Base-by-base conservation (phyloP, 2,329 filamentous ascomycete genomes). In the Aureobasidium vineae region DNA sequence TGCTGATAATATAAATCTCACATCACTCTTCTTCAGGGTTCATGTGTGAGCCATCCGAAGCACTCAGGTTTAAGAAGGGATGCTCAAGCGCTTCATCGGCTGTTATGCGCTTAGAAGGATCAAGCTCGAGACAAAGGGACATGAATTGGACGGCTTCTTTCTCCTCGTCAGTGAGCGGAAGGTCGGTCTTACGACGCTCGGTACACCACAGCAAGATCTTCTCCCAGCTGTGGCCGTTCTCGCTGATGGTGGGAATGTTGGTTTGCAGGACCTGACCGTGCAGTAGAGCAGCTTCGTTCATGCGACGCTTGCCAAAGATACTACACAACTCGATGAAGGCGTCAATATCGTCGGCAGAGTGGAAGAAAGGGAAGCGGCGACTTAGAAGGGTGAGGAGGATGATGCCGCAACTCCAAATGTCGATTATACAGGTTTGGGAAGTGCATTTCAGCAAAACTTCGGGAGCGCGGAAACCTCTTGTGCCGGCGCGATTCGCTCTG, bases 381-480 rank as follows among this genome's bases (percentile, higher is more conserved):
- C 91, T 94, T 16, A 99, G 82, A 69, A 99, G 90, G 0, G 95
- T 99, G n/a, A 99, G 83, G 2, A 99, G 84, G 65, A 99, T 96
- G n/a, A 99, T 93, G 49, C 95, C 95, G 0, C 89, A 93, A 28
- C 92, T 97, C 95, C 95, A 99, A 70, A 99, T 90, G 76, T 99
- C 95, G 71, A 99, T 95, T 71, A 94, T 75, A 50, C 90, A 94
- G 4, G 90, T 96, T 77, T 99, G 95, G 70, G 92, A 90, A 0
- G 93, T 97, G 79, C 95, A 99, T 78, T 99, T 99, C 79, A 98
- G 91, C 0, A 99, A 83, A 2, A 99, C 95, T 77, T 99, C 95
- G 8, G 95, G 95, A 0, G 95, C 95, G 65, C 95, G 91, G 79
- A 99, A 99, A 0, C 95, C 95, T 75, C 95, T 86, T 5, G 95